Evolutionary conservation across 768 basidiomycete genomes (phyloP).

Genomic region (Hericium coralloides): DNA sequence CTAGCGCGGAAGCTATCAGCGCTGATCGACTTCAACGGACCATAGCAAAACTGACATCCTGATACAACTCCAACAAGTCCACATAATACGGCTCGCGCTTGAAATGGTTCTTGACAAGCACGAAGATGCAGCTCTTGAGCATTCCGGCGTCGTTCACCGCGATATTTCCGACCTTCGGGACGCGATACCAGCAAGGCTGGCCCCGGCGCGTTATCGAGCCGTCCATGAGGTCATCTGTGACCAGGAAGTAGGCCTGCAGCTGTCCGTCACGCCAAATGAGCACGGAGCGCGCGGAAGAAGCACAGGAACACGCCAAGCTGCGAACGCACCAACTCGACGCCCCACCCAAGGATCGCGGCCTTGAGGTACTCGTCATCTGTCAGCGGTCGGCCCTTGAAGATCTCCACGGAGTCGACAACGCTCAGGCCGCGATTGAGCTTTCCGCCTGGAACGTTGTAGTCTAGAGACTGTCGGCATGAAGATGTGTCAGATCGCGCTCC

Average conservation of each 20-base stretch:
- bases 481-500: neutral
- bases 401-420: constrained; percentile 87
- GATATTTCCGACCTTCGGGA: constrained; percentile 62
- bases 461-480: constrained; percentile 48
- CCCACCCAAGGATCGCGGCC: constrained; percentile 88
- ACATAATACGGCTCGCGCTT: constrained; percentile 72
- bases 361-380: constrained; percentile 82
- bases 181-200: constrained; percentile 89
- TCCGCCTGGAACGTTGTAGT: constrained; percentile 90
- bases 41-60: constrained; percentile 44
- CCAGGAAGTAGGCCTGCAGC: constrained; percentile 96
- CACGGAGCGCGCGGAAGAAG: neutral
- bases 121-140: constrained; percentile 91
- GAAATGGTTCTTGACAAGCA: constrained; percentile 82
- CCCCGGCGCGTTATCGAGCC: constrained; percentile 82
- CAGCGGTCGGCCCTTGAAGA: constrained; percentile 62
- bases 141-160: constrained; percentile 97
- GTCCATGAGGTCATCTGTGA: constrained; percentile 97
- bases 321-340: constrained; percentile 78
- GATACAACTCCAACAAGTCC: constrained; percentile 86
- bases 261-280: constrained; percentile 20
- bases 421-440: constrained; percentile 95
- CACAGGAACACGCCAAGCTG: neutral
- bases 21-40: neutral
- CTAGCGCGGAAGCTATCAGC: constrained; percentile 15